These are phyloP conservation scores for Boletus huronensis DNA, from an alignment of 768 basidiomycete genomes.

Conservation along the genomic window DNA sequence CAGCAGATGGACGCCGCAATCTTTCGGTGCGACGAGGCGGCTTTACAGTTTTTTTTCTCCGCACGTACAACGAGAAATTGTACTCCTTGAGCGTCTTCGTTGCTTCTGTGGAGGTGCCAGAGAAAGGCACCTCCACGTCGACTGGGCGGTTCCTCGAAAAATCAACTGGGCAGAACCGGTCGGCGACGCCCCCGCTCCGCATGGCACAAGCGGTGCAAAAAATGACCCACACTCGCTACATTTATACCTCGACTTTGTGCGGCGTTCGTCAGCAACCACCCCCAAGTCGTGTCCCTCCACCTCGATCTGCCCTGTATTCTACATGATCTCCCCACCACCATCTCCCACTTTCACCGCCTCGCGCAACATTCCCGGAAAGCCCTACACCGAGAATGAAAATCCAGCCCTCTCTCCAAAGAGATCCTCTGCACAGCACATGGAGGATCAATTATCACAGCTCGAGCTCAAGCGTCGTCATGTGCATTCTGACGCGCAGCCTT, in stretches of 20 bases:
- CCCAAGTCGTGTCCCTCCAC: constrained; percentile 5
- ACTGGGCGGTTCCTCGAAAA: not conserved
- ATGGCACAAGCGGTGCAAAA: constrained; percentile 27
- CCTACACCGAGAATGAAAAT: constrained; percentile 9
- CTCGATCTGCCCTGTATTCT: constrained; percentile 4
- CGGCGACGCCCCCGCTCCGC: constrained; percentile 7
- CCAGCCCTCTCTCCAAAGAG: constrained; percentile 19
- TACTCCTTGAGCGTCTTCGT: constrained; percentile 4
- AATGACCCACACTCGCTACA: constrained; percentile 18
- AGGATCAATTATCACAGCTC: constrained; percentile 10
- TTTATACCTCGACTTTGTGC: constrained; percentile 24
- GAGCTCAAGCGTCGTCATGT: constrained; percentile 24
- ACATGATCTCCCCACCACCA: constrained; percentile 21
- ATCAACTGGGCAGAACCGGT: constrained; percentile 3
- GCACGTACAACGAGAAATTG: constrained; percentile 1
- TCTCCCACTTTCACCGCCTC: constrained; percentile 6
- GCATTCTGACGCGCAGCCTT: not conserved
- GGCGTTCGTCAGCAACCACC: constrained; percentile 2
- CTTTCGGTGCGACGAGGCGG: not conserved
- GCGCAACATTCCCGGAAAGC: not conserved
- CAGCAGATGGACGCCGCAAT: constrained; percentile 1
- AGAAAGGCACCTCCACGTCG: not conserved
- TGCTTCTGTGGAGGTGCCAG: not conserved
- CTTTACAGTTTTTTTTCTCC: constrained; percentile 1
- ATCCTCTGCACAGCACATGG: constrained; percentile 17